Conservation (phyloP, 164 flowering plant species). For the Stephania japonica region DNA sequence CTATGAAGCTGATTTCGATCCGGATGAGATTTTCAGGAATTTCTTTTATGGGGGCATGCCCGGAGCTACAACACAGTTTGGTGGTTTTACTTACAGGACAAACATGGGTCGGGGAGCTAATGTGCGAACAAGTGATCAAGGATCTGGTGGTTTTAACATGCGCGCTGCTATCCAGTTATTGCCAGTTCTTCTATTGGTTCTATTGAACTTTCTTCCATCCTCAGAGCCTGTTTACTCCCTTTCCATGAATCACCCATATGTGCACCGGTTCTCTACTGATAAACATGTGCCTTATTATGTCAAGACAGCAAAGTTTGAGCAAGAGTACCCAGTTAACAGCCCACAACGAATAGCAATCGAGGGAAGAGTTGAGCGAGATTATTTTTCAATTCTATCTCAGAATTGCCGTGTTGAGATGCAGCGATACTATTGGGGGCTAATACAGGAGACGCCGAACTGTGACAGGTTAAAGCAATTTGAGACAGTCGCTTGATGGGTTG, state of each 20-base stretch:
- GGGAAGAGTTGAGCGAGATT: conserved; percentile 51
- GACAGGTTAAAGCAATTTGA: conserved; percentile 56
- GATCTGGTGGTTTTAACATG: conserved; percentile 37
- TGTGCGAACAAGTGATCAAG: conserved; percentile 40
- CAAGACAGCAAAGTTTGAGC: conserved; percentile 54
- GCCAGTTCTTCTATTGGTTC: conserved; percentile 59
- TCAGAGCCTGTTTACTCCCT: conserved; percentile 62
- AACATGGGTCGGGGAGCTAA: conserved; percentile 37
- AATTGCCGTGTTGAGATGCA: conserved; percentile 74
- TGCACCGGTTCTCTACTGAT: conserved; percentile 35
- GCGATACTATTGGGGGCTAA: conserved; percentile 67
- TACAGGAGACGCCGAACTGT: conserved; percentile 62
- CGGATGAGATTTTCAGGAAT: conserved; percentile 88
- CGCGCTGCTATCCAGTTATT: conserved; percentile 57
- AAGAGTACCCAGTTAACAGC: conserved; percentile 54
- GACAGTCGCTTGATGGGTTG: conserved; percentile 26
- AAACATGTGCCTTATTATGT: conserved; percentile 70
- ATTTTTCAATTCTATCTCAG: conserved; percentile 39
- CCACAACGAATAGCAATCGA: conserved; percentile 42
- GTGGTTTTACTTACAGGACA: conserved; percentile 52
- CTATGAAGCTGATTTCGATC: conserved; percentile 69
- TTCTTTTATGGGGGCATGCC: conserved; percentile 78
- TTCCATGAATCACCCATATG: conserved; percentile 41
- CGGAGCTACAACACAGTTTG: conserved; percentile 52
- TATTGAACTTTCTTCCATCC: conserved; percentile 63